These are phyloP conservation scores for Isabelozyma gotoi DNA, from an alignment of 805 yeast genomes.

Conservation along the genomic window DNA sequence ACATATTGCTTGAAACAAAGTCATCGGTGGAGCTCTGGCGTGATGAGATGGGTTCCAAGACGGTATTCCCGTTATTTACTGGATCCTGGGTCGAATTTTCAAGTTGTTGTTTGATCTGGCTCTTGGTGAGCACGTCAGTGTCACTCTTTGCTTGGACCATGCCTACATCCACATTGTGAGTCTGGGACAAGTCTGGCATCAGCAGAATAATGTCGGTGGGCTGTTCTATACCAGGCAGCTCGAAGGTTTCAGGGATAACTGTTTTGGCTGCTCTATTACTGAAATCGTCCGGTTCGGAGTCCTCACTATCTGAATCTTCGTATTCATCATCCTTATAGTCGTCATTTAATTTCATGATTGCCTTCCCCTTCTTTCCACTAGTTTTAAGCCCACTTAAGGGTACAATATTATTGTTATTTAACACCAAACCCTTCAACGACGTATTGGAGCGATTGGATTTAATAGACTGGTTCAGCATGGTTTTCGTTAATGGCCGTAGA, in stretches of 20 bases:
- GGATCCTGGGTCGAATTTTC: neutral
- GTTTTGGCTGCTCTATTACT: neutral
- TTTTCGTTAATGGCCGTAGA: slow-evolving; percentile 5
- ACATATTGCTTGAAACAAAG: slow-evolving; percentile 26
- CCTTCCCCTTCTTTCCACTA: slow-evolving; percentile 36
- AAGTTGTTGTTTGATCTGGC: neutral
- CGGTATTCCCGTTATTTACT: neutral
- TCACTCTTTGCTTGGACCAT: neutral
- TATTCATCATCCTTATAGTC: slow-evolving; percentile 30
- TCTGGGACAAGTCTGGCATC: neutral
- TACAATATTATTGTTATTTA: slow-evolving; percentile 8
- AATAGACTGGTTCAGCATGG: slow-evolving; percentile 16
- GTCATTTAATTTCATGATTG: slow-evolving; percentile 39
- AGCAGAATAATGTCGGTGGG: neutral
- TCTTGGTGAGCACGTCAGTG: neutral
- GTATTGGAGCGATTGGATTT: slow-evolving; percentile 30
- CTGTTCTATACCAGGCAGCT: neutral
- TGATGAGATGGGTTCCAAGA: slow-evolving; percentile 2
- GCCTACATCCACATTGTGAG: too few relatives aligned
- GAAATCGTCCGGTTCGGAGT: slow-evolving; percentile 1
- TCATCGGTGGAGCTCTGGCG: slow-evolving; percentile 27
- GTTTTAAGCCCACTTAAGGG: slow-evolving; percentile 31
- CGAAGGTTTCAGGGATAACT: neutral
- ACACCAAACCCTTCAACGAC: slow-evolving; percentile 30
- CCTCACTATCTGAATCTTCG: slow-evolving; percentile 32